Conservation (phyloP, 164 flowering plant genomes). For the Paratinospora sagittata region DNA sequence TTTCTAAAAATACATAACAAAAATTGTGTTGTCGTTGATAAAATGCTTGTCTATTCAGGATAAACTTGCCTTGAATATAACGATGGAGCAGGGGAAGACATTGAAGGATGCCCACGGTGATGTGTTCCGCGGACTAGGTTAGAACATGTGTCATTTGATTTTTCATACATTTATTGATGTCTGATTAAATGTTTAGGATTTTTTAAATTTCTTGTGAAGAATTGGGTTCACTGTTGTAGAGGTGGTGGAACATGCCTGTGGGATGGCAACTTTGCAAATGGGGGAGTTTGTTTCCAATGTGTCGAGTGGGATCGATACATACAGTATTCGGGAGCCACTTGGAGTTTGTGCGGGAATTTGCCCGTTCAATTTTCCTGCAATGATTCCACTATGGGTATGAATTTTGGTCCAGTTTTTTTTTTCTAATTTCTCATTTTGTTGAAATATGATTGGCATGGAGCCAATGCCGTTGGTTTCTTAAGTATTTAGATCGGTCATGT, state of each 20-base stretch:
- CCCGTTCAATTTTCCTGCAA: constrained; percentile 97
- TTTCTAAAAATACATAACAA: neutral
- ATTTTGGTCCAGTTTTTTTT: neutral
- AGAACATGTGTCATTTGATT: constrained; percentile 14
- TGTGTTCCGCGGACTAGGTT: constrained; percentile 95
- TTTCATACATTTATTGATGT: neutral
- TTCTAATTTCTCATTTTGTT: neutral
- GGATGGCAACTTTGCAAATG: constrained; percentile 89
- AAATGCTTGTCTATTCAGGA: constrained; percentile 38
- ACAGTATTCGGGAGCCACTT: constrained; percentile 87
- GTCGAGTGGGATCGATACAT: constrained; percentile 86
- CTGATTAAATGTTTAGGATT: constrained; percentile 1
- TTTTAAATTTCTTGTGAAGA: neutral
- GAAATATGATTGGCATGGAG: no score
- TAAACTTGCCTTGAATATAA: constrained; percentile 78
- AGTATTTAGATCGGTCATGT: neutral
- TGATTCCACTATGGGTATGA: constrained; percentile 96
- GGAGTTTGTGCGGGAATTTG: constrained; percentile 99
- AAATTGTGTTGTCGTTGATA: neutral
- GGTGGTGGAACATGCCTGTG: constrained; percentile 99
- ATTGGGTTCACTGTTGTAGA: constrained; percentile 36
- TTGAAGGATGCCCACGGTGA: constrained; percentile 95
- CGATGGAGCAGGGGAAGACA: constrained; percentile 94
- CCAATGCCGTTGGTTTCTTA: no score
- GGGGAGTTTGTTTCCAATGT: constrained; percentile 88